These are phyloP conservation scores for Oryza glumipatula DNA, from an alignment of 176 grass and related monocot genomes.

Conservation along the genomic window DNA sequence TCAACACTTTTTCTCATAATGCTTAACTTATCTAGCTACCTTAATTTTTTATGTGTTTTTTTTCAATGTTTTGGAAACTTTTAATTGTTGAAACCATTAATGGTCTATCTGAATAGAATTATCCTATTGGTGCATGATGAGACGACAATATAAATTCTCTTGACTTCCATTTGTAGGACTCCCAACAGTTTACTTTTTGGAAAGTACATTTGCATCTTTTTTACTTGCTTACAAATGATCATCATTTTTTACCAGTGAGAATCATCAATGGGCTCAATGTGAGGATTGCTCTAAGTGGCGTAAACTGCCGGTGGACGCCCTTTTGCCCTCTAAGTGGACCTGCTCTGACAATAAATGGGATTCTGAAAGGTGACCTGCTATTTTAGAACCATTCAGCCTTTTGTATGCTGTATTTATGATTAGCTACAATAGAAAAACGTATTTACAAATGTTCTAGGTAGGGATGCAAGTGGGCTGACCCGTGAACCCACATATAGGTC, in stretches of 20 bases:
- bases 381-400: background rate
- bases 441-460: slow-evolving; percentile 5
- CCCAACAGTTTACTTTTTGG: background rate
- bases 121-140: slow-evolving; percentile 32
- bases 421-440: background rate
- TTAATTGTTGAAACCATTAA: background rate
- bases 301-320: slow-evolving; percentile 72
- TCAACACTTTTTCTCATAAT: slow-evolving; percentile 5
- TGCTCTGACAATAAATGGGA: slow-evolving; percentile 94
- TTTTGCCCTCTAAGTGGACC: slow-evolving; percentile 84
- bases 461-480: too few relatives aligned
- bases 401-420: background rate
- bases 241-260: slow-evolving; percentile 56
- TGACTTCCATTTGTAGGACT: background rate
- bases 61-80: slow-evolving; percentile 4
- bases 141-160: slow-evolving; percentile 10
- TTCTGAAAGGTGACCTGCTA: slow-evolving; percentile 64
- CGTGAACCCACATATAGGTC: too few relatives aligned
- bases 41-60: slow-evolving; percentile 1
- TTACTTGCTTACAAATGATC: slow-evolving; percentile 19
- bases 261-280: slow-evolving; percentile 92
- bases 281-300: slow-evolving; percentile 95
- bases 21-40: background rate
- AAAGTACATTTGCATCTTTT: background rate
- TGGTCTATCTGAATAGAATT: background rate